A percentile compares a stretch with the other conserved stretches of the same genome.
Evolutionary conservation across 192 early-diverging fungal species (phyloP).

Genomic region (Coemansia furcata): DNA sequence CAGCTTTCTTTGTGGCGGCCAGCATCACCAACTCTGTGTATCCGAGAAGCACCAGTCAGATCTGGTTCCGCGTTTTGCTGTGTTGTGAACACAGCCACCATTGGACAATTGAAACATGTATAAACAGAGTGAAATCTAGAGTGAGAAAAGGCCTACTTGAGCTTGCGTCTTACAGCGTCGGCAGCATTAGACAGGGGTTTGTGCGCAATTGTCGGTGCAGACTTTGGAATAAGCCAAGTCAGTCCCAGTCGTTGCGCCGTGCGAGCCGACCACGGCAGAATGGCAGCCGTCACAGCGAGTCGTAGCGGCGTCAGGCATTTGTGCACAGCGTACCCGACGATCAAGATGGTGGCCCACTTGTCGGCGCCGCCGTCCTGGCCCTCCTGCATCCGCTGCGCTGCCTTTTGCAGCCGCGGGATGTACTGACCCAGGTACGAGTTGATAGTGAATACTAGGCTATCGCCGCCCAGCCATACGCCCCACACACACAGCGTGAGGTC

Average conservation of each 20-base stretch:
- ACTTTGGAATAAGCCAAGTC: slow-evolving; percentile 54
- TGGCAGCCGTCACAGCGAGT: slow-evolving; percentile 39
- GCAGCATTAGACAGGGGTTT: slow-evolving; percentile 39
- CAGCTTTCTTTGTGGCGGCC: neutral
- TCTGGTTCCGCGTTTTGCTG: neutral
- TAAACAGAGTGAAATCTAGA: neutral
- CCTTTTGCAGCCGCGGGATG: slow-evolving; percentile 50
- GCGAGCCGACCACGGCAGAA: slow-evolving; percentile 51
- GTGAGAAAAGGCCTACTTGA: slow-evolving; percentile 28
- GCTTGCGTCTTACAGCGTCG: slow-evolving; percentile 42
- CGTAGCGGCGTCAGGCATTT: slow-evolving; percentile 53
- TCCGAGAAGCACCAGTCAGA: neutral
- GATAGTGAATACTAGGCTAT: slow-evolving; percentile 46
- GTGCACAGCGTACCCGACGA: slow-evolving; percentile 53
- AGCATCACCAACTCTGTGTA: neutral
- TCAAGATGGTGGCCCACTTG: slow-evolving; percentile 52
- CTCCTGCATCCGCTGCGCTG: slow-evolving; percentile 46
- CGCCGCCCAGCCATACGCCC: slow-evolving; percentile 53
- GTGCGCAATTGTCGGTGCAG: slow-evolving; percentile 34
- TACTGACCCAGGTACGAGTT: slow-evolving; percentile 54
- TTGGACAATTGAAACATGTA: neutral
- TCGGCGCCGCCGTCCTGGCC: slow-evolving; percentile 43
- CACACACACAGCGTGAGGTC: slow-evolving; percentile 51
- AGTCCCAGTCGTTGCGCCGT: slow-evolving; percentile 46
- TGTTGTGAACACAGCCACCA: neutral